phyloP scores from a whole-genome alignment of 2,329 filamentous ascomycete species.

The Trichoderma semiorbis region DNA sequence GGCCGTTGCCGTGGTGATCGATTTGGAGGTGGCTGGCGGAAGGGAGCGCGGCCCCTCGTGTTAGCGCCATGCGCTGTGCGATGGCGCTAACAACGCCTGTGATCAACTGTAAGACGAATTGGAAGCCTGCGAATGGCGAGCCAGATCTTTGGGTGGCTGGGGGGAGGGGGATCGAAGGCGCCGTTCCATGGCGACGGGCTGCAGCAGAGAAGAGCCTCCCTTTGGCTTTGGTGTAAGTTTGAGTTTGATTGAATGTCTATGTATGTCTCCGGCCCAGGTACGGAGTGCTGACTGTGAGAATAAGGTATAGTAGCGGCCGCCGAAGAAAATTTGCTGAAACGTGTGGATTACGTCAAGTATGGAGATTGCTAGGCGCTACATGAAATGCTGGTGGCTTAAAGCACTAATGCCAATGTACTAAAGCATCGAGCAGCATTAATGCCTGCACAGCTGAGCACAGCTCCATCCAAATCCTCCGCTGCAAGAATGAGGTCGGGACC shows the following conservation, averaged over 20 bases:
- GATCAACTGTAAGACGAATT: background rate
- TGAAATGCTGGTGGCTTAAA: background rate
- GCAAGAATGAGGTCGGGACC: background rate
- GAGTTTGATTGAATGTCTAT: background rate
- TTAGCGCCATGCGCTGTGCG: conserved; percentile 10
- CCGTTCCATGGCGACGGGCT: conserved; percentile 21
- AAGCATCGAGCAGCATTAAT: background rate
- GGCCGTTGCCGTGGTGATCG: conserved; percentile 21
- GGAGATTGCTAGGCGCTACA: background rate
- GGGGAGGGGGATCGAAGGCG: background rate
- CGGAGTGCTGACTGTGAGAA: background rate
- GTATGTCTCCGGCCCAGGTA: background rate
- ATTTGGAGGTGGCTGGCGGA: conserved; percentile 13
- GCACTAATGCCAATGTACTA: background rate
- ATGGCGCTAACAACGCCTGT: conserved; percentile 14
- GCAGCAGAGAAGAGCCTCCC: background rate
- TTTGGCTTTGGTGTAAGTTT: too few relatives aligned
- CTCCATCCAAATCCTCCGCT: background rate
- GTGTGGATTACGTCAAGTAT: background rate
- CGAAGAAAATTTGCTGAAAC: background rate
- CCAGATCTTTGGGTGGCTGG: conserved; percentile 9
- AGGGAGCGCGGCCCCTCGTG: conserved; percentile 15
- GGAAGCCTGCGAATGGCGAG: background rate
- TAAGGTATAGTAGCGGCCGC: background rate
- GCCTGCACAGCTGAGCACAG: background rate